Conservation (phyloP, 2,329 filamentous ascomycete genomes). For the Calonectria naviculata region DNA sequence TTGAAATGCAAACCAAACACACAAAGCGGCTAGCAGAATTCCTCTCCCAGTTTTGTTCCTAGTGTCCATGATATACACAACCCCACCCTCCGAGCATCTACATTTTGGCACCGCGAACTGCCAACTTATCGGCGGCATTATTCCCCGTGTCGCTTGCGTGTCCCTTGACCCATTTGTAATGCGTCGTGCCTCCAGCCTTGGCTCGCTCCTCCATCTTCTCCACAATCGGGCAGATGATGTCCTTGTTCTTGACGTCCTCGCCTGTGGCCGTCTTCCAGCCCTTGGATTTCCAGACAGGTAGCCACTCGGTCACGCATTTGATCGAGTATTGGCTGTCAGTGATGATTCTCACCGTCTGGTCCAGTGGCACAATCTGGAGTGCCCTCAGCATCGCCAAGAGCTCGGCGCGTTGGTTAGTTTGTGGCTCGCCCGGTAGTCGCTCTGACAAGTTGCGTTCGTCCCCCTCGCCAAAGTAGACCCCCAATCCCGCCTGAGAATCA, state of each 20-base stretch:
- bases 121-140: slow-evolving; percentile 81
- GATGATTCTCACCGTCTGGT: slow-evolving; percentile 78
- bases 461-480: slow-evolving; percentile 70
- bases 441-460: slow-evolving; percentile 78
- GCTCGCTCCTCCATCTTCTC: slow-evolving; percentile 77
- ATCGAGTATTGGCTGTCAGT: slow-evolving; percentile 95
- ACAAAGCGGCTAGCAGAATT: slow-evolving; percentile 6
- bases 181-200: slow-evolving; percentile 68
- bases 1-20: slow-evolving; percentile 15
- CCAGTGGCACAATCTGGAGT: slow-evolving; percentile 77
- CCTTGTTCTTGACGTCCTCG: slow-evolving; percentile 85
- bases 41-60: slow-evolving; percentile 6
- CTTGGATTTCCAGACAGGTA: slow-evolving; percentile 77
- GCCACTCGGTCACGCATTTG: slow-evolving; percentile 90
- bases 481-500: slow-evolving; percentile 69
- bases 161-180: slow-evolving; percentile 91
- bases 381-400: slow-evolving; percentile 88
- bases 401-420: slow-evolving; percentile 98
- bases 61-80: slow-evolving; percentile 9
- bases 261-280: slow-evolving; percentile 80
- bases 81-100: neutral
- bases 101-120: slow-evolving; percentile 62
- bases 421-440: slow-evolving; percentile 75
- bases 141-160: slow-evolving; percentile 82
- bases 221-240: slow-evolving; percentile 81